Percentiles rank a stretch among this genome's conserved stretches.
Conservation (phyloP, 495 filamentous ascomycete species). For the Penicillium waksmanii region DNA sequence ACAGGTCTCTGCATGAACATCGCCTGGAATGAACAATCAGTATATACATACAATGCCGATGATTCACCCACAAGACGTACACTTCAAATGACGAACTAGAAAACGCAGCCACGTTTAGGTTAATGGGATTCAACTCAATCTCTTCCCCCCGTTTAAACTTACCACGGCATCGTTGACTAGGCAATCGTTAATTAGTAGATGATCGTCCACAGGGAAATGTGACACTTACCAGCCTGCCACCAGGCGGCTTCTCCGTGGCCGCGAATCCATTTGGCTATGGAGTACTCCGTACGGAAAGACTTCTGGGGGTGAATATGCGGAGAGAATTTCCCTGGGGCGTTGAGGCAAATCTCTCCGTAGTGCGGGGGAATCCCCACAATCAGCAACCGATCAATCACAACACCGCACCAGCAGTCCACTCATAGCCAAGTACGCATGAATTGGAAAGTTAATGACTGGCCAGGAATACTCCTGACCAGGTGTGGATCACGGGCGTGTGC, state of each 20-base stretch:
- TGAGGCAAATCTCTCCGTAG: conserved; percentile 19
- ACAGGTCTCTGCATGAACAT: conserved; percentile 22
- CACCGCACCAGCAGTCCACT: neutral
- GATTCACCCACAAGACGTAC: conserved; percentile 16
- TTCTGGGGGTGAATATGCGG: conserved; percentile 5
- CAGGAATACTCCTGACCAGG: neutral
- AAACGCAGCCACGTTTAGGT: neutral
- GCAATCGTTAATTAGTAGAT: conserved; percentile 7
- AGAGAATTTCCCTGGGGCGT: conserved; percentile 14
- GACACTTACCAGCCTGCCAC: conserved; percentile 19
- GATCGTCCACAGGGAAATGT: neutral
- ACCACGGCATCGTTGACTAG: conserved; percentile 29
- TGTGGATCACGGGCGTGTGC: neutral
- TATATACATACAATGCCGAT: neutral
- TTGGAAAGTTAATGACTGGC: neutral
- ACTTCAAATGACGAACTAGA: conserved; percentile 33
- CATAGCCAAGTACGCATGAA: neutral
- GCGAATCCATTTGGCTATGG: neutral
- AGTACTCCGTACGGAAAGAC: neutral
- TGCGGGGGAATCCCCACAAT: conserved; percentile 17
- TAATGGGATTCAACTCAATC: neutral
- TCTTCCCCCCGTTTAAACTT: neutral
- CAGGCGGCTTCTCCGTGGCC: conserved; percentile 15
- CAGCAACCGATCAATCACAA: neutral
- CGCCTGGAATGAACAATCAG: conserved; percentile 18